These are phyloP conservation scores for Mangifera indica DNA, from an alignment of 345 rosid genomes.

Conservation along the genomic window DNA sequence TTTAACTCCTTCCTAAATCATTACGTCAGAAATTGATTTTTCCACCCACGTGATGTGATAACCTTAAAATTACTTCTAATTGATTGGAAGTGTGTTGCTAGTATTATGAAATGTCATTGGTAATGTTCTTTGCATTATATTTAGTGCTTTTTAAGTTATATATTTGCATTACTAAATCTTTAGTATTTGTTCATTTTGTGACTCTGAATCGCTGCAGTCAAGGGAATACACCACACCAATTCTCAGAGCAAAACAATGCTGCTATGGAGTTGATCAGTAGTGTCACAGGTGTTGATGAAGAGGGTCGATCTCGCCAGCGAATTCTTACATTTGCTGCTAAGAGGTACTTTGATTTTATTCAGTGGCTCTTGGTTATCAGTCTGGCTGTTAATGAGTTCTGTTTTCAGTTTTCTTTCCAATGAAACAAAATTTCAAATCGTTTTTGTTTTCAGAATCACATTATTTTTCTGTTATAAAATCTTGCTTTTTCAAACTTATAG, in stretches of 20 bases:
- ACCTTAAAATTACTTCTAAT: too few species aligned
- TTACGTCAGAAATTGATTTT: not conserved
- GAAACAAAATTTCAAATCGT: not conserved
- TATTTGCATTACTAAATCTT: not conserved
- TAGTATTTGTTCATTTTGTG: not conserved
- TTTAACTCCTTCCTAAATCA: not conserved
- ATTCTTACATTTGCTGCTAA: constrained; percentile 96
- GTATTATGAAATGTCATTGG: not conserved
- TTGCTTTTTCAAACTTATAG: constrained; percentile 2
- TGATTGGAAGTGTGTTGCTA: not conserved
- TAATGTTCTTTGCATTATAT: not conserved
- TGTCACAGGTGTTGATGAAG: constrained; percentile 83
- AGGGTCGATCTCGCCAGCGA: constrained; percentile 95
- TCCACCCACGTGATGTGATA: not conserved
- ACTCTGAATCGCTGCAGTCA: constrained; percentile 46
- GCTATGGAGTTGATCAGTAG: constrained; percentile 88
- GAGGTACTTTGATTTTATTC: constrained; percentile 47
- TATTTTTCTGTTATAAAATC: not conserved
- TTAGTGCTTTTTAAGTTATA: too few species aligned
- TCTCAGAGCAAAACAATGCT: constrained; percentile 62
- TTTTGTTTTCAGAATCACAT: not conserved
- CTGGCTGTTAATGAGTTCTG: not conserved
- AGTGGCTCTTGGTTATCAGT: not conserved
- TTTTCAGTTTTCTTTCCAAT: not conserved
- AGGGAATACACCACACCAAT: constrained; percentile 52